Conservation (phyloP, 1,284 basidiomycete genomes). For the Trichosporon sp. region DNA sequence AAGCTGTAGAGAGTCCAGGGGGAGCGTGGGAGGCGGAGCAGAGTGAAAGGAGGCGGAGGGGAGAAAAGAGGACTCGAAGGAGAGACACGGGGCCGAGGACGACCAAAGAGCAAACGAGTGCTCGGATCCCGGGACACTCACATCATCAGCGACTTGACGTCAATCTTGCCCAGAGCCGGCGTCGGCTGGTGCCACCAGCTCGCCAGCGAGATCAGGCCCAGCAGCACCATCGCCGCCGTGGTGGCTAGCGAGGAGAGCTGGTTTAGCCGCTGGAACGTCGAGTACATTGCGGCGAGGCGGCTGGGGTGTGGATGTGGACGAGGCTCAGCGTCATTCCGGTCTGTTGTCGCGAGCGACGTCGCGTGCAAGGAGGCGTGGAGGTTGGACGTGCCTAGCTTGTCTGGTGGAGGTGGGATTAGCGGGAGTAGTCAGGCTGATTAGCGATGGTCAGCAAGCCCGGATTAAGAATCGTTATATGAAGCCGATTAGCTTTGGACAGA, state of each 20-base stretch:
- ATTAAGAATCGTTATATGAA: not conserved
- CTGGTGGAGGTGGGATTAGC: not conserved
- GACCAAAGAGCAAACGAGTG: too few relatives aligned
- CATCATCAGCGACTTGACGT: conserved; percentile 44
- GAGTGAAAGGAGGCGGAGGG: not conserved
- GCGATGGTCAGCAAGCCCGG: not conserved
- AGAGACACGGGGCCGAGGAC: too few relatives aligned
- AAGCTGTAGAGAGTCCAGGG: too few relatives aligned
- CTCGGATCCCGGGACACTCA: conserved; percentile 23
- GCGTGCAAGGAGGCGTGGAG: not conserved
- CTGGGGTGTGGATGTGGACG: too few relatives aligned
- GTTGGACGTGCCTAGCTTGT: too few relatives aligned
- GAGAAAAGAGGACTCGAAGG: not conserved
- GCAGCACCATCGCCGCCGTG: conserved; percentile 45
- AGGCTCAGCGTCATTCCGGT: too few relatives aligned
- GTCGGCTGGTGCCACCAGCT: conserved; percentile 37
- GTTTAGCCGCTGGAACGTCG: conserved; percentile 44
- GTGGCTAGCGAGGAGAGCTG: conserved; percentile 45
- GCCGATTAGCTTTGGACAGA: too few relatives aligned
- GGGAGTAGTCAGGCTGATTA: not conserved
- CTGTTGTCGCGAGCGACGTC: not conserved
- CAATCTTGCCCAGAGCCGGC: conserved; percentile 32
- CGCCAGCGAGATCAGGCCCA: conserved; percentile 42
- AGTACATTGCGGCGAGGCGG: conserved; percentile 35
- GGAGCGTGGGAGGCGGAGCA: not conserved